Evolutionary conservation across 495 filamentous ascomycete species (phyloP).

Genomic region (Pseudevernia furfuracea): DNA sequence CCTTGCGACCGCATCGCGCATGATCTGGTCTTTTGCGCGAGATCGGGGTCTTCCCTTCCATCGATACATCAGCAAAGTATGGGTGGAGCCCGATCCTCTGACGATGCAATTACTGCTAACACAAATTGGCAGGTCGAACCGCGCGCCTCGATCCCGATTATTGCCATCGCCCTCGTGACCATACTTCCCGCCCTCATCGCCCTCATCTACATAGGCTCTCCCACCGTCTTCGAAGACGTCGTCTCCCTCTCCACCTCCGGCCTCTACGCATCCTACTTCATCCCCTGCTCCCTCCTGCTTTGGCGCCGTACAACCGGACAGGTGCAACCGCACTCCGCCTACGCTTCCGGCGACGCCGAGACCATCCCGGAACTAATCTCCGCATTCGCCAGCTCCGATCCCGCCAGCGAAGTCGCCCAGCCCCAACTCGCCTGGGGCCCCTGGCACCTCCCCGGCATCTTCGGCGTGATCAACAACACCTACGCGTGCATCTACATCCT

Average conservation of each 20-base stretch:
- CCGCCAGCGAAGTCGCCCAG: slow-evolving; percentile 1
- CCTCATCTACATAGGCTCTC: slow-evolving; percentile 47
- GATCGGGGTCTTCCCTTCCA: slow-evolving; percentile 49
- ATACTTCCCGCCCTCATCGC: slow-evolving; percentile 39
- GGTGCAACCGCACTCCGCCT: slow-evolving; percentile 35
- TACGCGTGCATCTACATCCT: slow-evolving; percentile 34
- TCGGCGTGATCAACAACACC: slow-evolving; percentile 42
- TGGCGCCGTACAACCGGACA: slow-evolving; percentile 35
- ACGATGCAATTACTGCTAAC: neutral
- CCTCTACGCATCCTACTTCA: slow-evolving; percentile 43
- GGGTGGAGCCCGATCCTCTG: slow-evolving; percentile 12
- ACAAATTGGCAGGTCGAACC: slow-evolving; percentile 36
- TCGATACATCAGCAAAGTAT: slow-evolving; percentile 42
- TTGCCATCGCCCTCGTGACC: slow-evolving; percentile 41
- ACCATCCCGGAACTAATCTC: neutral
- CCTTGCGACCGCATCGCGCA: slow-evolving; percentile 43
- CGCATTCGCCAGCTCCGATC: neutral
- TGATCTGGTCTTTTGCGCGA: slow-evolving; percentile 49
- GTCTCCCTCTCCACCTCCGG: slow-evolving; percentile 40
- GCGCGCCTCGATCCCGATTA: slow-evolving; percentile 45
- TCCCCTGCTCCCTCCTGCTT: slow-evolving; percentile 42
- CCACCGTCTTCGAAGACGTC: slow-evolving; percentile 41
- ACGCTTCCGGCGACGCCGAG: slow-evolving; percentile 22
- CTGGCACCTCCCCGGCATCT: slow-evolving; percentile 42
- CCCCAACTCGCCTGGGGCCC: slow-evolving; percentile 24